Percentiles rank a stretch among this genome's conserved stretches.
phyloP scores from a whole-genome alignment of 2,329 filamentous ascomycete genomes.

The Cucurbitaria berberidis region DNA sequence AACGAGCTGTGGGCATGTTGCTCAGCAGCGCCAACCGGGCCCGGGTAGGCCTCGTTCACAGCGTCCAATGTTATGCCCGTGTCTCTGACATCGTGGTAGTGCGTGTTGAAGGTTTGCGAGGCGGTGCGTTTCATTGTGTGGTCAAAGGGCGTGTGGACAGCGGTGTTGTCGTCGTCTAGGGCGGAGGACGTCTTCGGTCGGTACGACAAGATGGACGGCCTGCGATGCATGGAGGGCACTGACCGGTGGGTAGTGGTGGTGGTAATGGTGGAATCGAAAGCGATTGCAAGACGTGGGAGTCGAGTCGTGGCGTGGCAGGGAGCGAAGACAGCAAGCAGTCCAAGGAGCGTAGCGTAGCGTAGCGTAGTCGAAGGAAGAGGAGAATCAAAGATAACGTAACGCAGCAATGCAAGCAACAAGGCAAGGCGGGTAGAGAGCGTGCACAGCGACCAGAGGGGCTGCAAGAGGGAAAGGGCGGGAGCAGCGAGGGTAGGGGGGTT shows the following conservation, averaged over 20 bases:
- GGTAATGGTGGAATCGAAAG: constrained; percentile 3
- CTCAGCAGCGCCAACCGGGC: constrained; percentile 14
- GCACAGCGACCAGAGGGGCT: constrained; percentile 11
- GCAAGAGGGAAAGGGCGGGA: not conserved
- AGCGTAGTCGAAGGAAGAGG: not conserved
- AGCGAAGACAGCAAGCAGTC: not conserved
- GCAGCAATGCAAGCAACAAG: not conserved
- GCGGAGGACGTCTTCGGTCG: constrained; percentile 53
- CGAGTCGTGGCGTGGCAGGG: constrained; percentile 3
- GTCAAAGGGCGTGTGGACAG: constrained; percentile 26
- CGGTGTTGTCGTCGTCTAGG: constrained; percentile 46
- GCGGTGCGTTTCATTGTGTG: constrained; percentile 47
- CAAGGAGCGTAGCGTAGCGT: constrained; percentile 1
- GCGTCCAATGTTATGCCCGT: constrained; percentile 32
- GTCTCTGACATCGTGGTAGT: constrained; percentile 33
- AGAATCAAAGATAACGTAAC: not conserved
- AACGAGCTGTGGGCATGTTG: constrained; percentile 36
- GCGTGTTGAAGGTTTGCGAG: constrained; percentile 45
- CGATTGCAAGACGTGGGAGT: too few species aligned
- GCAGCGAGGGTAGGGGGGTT: too few species aligned
- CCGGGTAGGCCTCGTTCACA: constrained; percentile 36
- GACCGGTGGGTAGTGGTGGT: constrained; percentile 1
- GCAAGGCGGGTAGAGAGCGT: constrained; percentile 15
- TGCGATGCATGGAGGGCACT: constrained; percentile 45
- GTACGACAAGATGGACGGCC: constrained; percentile 44